Evolutionary conservation across 306 rosid species (phyloP), one percentile per base, ranked within the genome.

Genomic region (Casuarina equisetifolia): DNA sequence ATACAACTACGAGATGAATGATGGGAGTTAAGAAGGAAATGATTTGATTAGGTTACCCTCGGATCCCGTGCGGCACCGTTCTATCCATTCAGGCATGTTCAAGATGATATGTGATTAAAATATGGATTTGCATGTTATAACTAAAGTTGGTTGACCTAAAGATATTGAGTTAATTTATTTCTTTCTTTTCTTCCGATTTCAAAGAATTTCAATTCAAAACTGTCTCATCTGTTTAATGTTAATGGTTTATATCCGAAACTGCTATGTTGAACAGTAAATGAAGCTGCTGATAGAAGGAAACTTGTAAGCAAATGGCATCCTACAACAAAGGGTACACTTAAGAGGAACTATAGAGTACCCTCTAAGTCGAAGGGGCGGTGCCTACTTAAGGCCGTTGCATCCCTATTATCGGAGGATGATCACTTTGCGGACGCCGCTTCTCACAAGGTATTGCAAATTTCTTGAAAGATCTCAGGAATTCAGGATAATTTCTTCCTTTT

Each of bases 281-380:
- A 82, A 50, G 88, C 86, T 72, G 84, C 73, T 57, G 88, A 82
- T 44, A 76, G 66, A 84, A 84, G 86, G 76, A 94, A 92, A 82
- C 62, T 83, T 66, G 96, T 87, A 55, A 94, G 92, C 85, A 94
- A 94, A 90, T 94, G 98, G 98, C 98, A 94, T 85, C 95, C 98
- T 58, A 94, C 98, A 49, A 91, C 97, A 57, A 94, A 90, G 88
- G 97, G 98, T 39, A 94, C 98, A 3, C 98, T 94, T 49, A 83
- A 84, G 80, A 90, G 98, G 89, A 94, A 92, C 86, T 94, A 94
- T 45, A 85, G 97, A 67, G 88, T 94, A 42, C 90, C 93, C 6
- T 89, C 97, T 36, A 92, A 94, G 83, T 74, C 95, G 0, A 95
- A 90, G 84, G 97, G 97, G 54, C 86, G 92, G 53, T 90, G 88